phyloP scores from a whole-genome alignment of 1,284 basidiomycete species.

The Amylostereum areolatum region DNA sequence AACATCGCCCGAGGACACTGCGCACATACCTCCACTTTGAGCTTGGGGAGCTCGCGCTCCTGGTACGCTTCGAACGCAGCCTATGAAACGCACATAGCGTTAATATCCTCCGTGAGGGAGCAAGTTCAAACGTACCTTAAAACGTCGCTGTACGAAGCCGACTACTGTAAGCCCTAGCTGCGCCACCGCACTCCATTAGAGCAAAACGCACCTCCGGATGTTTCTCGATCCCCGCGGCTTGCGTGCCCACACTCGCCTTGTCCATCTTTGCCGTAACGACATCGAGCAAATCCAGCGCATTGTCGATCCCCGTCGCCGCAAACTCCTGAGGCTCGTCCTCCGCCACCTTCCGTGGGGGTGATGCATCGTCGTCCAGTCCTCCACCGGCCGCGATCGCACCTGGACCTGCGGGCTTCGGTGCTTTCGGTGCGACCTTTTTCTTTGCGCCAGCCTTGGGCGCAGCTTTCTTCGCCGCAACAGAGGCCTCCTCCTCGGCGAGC shows the following conservation, averaged over 20 bases:
- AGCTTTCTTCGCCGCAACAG: constrained; percentile 50
- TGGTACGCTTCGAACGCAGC: constrained; percentile 91
- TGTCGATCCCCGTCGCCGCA: constrained; percentile 85
- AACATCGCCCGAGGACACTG: constrained; percentile 2
- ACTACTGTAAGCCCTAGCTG: constrained; percentile 7
- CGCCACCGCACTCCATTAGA: constrained; percentile 5
- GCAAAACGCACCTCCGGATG: constrained; percentile 81
- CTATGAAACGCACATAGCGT: constrained; percentile 24
- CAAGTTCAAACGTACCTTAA: constrained; percentile 50
- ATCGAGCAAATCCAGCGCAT: constrained; percentile 85
- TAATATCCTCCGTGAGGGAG: not conserved
- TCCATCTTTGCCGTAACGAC: constrained; percentile 90
- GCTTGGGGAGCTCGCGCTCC: constrained; percentile 79
- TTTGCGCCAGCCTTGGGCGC: constrained; percentile 62
- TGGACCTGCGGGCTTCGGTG: constrained; percentile 59
- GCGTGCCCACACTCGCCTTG: constrained; percentile 80
- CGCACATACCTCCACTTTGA: constrained; percentile 62
- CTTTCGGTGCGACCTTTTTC: constrained; percentile 35
- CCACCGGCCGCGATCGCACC: constrained; percentile 75
- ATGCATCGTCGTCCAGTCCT: constrained; percentile 26
- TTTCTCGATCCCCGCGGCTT: constrained; percentile 82
- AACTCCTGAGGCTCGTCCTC: constrained; percentile 59
- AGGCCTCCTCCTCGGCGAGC: constrained; percentile 83
- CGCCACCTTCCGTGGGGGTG: constrained; percentile 12
- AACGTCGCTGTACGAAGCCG: constrained; percentile 55